Percentiles rank a stretch among this genome's conserved stretches.
Conservation (phyloP, 768 basidiomycete genomes). For the Guyanaporus albipodus region DNA sequence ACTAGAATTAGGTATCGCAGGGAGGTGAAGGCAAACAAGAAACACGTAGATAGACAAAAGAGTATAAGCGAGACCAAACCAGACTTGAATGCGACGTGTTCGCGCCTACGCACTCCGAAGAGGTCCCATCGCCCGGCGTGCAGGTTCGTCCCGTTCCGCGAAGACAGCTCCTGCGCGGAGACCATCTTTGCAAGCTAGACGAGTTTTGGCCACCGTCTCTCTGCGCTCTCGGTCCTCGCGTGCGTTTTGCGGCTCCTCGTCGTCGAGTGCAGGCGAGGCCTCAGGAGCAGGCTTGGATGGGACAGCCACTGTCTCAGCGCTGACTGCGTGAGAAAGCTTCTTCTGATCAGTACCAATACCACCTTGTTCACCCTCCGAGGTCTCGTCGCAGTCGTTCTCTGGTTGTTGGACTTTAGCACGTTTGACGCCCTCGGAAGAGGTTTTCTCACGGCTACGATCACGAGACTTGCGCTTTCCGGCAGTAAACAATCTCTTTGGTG, state of each 20-base stretch:
- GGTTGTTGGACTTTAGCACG: conserved; percentile 6
- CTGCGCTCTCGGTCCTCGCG: conserved; percentile 27
- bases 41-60: neutral
- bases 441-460: conserved; percentile 23
- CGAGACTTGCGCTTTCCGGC: conserved; percentile 26
- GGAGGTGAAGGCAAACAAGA: conserved; percentile 2
- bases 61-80: too few species aligned
- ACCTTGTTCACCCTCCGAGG: conserved; percentile 18
- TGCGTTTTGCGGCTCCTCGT: conserved; percentile 7
- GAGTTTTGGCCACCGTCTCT: conserved; percentile 21
- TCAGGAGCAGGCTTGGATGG: conserved; percentile 3
- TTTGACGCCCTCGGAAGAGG: conserved; percentile 12
- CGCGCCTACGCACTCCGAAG: conserved; percentile 14
- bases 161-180: conserved; percentile 30
- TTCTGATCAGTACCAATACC: neutral
- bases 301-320: conserved; percentile 2
- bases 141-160: conserved; percentile 28
- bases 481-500: conserved; percentile 55
- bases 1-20: conserved; percentile 13
- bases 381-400: conserved; percentile 4
- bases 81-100: neutral
- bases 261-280: neutral
- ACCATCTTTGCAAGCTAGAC: conserved; percentile 24
- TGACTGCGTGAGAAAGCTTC: neutral
- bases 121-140: conserved; percentile 31